These are phyloP conservation scores for Scutellaria galericulata DNA, from an alignment of 257 asterid genomes.

Conservation along the genomic window DNA sequence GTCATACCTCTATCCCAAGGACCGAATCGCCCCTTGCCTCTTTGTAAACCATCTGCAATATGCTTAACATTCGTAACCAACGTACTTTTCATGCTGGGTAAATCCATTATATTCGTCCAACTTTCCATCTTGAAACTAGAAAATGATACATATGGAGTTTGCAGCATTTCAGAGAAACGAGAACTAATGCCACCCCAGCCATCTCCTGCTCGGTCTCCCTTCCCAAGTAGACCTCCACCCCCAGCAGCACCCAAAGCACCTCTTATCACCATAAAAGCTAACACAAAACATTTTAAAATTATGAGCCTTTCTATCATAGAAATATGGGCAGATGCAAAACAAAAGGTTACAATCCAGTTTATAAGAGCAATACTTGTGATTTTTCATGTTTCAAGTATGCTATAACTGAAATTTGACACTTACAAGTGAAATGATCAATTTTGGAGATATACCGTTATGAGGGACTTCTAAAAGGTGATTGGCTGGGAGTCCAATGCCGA, in stretches of 20 bases:
- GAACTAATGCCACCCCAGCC: constrained; percentile 25
- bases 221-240: constrained; percentile 40
- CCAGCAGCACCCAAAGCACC: constrained; percentile 48
- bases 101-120: constrained; percentile 39
- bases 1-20: constrained; percentile 52
- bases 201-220: constrained; percentile 34
- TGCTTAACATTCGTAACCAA: constrained; percentile 44
- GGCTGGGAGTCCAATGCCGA: constrained; percentile 94
- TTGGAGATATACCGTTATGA: constrained; percentile 52
- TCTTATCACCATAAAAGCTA: constrained; percentile 55
- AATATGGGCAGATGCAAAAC: constrained; percentile 9
- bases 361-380: background rate
- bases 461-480: constrained; percentile 59
- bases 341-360: background rate
- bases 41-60: constrained; percentile 45
- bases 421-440: background rate
- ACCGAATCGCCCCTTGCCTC: constrained; percentile 39
- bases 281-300: constrained; percentile 13
- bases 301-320: background rate
- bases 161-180: constrained; percentile 16
- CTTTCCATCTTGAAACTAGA: constrained; percentile 31
- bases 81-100: constrained; percentile 37
- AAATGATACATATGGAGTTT: constrained; percentile 7
- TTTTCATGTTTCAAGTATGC: background rate
- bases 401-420: background rate